Percentiles rank a stretch among this genome's conserved stretches.
Conservation (phyloP, 2,329 filamentous ascomycete genomes). For the Cercospora zeina region DNA sequence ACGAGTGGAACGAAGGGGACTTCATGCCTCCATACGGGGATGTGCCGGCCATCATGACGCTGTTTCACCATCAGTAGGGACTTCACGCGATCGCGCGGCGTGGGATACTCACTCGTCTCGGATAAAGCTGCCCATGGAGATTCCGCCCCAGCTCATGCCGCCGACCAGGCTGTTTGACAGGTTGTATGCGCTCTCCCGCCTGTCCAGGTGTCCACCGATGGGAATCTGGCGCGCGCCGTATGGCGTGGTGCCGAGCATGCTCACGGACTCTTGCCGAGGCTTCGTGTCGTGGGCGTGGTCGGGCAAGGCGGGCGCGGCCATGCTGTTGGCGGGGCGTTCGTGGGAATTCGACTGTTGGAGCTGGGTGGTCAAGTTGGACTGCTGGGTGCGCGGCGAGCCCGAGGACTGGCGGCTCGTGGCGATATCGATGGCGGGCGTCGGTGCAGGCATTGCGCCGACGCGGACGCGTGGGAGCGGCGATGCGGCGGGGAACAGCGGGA, state of each 20-base stretch:
- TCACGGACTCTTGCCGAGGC: slow-evolving; percentile 58
- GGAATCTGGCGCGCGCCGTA: slow-evolving; percentile 63
- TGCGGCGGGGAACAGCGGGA: slow-evolving; percentile 32
- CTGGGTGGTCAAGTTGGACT: slow-evolving; percentile 63
- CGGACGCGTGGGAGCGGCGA: slow-evolving; percentile 26
- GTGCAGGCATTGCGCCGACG: slow-evolving; percentile 52
- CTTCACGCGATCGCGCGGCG: background rate
- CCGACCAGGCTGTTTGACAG: slow-evolving; percentile 61
- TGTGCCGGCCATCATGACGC: slow-evolving; percentile 92
- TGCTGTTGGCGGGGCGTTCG: slow-evolving; percentile 39
- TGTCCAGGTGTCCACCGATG: slow-evolving; percentile 53
- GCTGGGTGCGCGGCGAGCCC: slow-evolving; percentile 61
- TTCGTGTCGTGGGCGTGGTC: slow-evolving; percentile 30
- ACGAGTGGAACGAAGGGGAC: slow-evolving; percentile 81
- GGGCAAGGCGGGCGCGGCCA: slow-evolving; percentile 16
- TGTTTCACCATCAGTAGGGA: slow-evolving; percentile 44
- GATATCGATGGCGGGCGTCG: slow-evolving; percentile 61
- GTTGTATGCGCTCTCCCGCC: slow-evolving; percentile 56
- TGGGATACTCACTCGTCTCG: slow-evolving; percentile 82
- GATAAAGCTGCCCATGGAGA: slow-evolving; percentile 96
- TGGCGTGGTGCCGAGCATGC: slow-evolving; percentile 52
- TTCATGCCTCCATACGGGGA: slow-evolving; percentile 77
- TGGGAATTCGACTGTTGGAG: slow-evolving; percentile 51
- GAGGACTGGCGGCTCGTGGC: slow-evolving; percentile 54
- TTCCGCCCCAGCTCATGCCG: slow-evolving; percentile 95